phyloP scores from a whole-genome alignment of 73 alveolate species.

The Loxodes magnus region DNA sequence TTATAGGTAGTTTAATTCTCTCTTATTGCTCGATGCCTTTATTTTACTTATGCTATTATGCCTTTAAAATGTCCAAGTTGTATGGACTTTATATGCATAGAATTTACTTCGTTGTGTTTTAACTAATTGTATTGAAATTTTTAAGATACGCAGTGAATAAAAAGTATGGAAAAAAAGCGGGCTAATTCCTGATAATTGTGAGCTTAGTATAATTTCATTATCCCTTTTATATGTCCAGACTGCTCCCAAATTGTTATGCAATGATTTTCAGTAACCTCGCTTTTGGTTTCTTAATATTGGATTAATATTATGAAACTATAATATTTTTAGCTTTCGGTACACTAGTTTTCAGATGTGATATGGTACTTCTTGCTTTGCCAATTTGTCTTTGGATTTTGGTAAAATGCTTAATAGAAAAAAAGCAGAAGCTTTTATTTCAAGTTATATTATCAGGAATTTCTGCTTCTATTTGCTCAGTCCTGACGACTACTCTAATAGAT shows the following conservation, averaged over 20 bases:
- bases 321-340: conserved; percentile 28
- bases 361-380: conserved; percentile 27
- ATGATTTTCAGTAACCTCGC: conserved; percentile 27
- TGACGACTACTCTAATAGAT: conserved; percentile 24
- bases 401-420: neutral
- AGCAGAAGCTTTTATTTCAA: neutral
- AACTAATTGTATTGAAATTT: neutral
- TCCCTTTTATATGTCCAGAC: conserved; percentile 34
- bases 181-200: neutral
- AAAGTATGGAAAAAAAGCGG: neutral
- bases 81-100: neutral
- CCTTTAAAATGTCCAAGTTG: neutral
- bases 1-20: neutral
- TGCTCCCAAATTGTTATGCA: conserved; percentile 48
- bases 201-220: conserved; percentile 28
- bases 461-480: conserved; percentile 7
- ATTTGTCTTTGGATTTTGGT: neutral
- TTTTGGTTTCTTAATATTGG: conserved; percentile 22
- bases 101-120: neutral
- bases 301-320: conserved; percentile 13
- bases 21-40: neutral
- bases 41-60: neutral
- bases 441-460: conserved; percentile 5
- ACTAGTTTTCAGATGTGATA: conserved; percentile 31
- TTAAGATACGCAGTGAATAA: neutral